These are phyloP conservation scores for Acanthamoeba lenticulata DNA, from an alignment of 208 protist genomes.

Conservation along the genomic window DNA sequence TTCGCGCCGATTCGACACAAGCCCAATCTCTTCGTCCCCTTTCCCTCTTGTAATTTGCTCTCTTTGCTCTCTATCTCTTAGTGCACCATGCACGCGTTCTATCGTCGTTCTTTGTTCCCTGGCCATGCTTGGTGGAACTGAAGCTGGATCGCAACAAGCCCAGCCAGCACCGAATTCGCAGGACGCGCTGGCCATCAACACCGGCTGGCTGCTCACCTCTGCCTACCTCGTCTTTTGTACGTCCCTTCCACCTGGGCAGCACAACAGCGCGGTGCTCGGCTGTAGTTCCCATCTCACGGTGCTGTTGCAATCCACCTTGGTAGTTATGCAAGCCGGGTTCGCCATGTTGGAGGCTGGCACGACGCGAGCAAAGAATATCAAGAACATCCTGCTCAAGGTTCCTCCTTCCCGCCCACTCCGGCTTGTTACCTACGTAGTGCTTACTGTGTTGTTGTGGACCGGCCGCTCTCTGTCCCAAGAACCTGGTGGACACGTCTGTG, in stretches of 20 bases:
- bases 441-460: background rate
- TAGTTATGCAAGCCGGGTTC: conserved; percentile 65
- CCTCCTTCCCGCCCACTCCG: background rate
- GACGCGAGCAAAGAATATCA: conserved; percentile 61
- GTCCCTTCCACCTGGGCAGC: background rate
- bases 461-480: background rate
- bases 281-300: background rate
- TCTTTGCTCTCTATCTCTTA: background rate
- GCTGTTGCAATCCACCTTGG: background rate
- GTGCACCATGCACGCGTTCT: no score
- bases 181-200: conserved; percentile 1
- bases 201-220: conserved; percentile 24
- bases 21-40: background rate
- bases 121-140: background rate
- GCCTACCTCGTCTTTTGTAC: conserved; percentile 62
- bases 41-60: background rate
- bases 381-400: conserved; percentile 68
- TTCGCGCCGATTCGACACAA: background rate
- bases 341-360: conserved; percentile 58
- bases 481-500: conserved; percentile 11
- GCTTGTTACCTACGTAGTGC: background rate
- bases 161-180: background rate
- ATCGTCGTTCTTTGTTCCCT: background rate
- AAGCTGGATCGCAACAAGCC: conserved; percentile 15
- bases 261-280: background rate